Conservation (phyloP, 108 stramenopile genomes). For the Cyclotella choctawhatcheeana region DNA sequence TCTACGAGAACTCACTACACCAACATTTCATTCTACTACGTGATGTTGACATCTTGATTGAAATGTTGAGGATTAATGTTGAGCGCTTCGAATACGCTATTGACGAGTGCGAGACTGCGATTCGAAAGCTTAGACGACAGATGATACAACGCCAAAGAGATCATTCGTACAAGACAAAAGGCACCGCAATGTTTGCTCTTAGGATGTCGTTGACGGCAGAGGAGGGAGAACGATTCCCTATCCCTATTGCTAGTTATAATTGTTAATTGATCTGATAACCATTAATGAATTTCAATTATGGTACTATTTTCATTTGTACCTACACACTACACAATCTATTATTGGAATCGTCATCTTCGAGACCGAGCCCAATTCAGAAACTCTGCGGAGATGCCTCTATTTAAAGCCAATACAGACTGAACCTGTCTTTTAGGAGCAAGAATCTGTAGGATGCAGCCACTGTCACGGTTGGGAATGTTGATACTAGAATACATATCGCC, state of each 20-base stretch:
- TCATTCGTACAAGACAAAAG: constrained; percentile 16
- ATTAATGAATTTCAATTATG: too few species aligned
- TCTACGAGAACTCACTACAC: constrained; percentile 27
- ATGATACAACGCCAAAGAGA: constrained; percentile 23
- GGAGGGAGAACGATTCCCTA: constrained; percentile 37
- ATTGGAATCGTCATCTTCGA: too few species aligned
- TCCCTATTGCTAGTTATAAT: constrained; percentile 5
- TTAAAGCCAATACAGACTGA: constrained; percentile 20
- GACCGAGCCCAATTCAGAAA: constrained; percentile 21
- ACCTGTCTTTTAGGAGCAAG: constrained; percentile 35
- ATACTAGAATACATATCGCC: constrained; percentile 40
- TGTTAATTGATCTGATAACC: not conserved
- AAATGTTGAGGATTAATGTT: constrained; percentile 21
- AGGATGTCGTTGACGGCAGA: constrained; percentile 31
- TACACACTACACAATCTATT: not conserved
- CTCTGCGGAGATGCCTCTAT: constrained; percentile 7
- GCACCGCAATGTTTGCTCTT: constrained; percentile 12
- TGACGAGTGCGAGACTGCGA: constrained; percentile 24
- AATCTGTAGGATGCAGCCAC: constrained; percentile 32
- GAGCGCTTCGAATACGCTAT: constrained; percentile 16
- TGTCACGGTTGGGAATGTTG: constrained; percentile 23
- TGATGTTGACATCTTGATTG: constrained; percentile 18
- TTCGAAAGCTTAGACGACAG: constrained; percentile 31
- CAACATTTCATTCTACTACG: constrained; percentile 39
- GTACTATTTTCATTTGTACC: not conserved